Conservation (phyloP, 1,284 basidiomycete species). For the Ceratobasidium sp. region DNA sequence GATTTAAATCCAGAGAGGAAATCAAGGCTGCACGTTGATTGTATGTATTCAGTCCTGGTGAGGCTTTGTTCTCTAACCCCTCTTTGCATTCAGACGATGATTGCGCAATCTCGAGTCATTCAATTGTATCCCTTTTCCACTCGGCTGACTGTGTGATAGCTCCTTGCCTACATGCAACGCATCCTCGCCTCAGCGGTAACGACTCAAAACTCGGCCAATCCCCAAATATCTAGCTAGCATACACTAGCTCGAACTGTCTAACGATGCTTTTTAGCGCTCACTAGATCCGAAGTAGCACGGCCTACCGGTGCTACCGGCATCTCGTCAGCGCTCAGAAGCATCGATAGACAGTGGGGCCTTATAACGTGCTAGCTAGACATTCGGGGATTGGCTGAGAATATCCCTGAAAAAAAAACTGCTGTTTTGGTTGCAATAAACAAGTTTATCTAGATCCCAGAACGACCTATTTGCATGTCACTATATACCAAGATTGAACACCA, state of each 20-base stretch:
- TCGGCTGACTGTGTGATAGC: not conserved
- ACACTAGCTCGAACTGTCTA: too few relatives aligned
- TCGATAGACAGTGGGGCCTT: too few relatives aligned
- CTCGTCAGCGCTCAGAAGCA: too few relatives aligned
- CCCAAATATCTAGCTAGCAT: too few relatives aligned
- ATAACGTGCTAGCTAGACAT: too few relatives aligned
- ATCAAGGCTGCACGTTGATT: slow-evolving; percentile 42
- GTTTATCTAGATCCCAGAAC: slow-evolving; percentile 43
- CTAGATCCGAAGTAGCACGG: too few relatives aligned
- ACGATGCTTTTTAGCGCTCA: too few relatives aligned
- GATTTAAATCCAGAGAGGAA: slow-evolving; percentile 43
- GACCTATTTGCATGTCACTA: slow-evolving; percentile 37
- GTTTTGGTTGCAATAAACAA: slow-evolving; percentile 34
- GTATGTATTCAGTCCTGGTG: slow-evolving; percentile 2
- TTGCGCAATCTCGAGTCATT: slow-evolving; percentile 27
- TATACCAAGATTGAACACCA: not conserved
- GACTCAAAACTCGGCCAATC: slow-evolving; percentile 22
- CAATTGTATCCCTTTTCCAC: not conserved
- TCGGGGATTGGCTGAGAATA: not conserved
- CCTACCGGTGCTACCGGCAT: too few relatives aligned
- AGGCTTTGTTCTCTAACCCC: too few relatives aligned
- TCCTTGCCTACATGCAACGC: slow-evolving; percentile 27
- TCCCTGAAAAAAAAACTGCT: slow-evolving; percentile 28
- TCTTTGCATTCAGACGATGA: too few relatives aligned
- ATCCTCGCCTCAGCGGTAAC: slow-evolving; percentile 29